Percentiles rank a stretch among this genome's conserved stretches.
Evolutionary conservation across 1,284 basidiomycete species (phyloP).

Genomic region (Uromyces viciae-fabae): DNA sequence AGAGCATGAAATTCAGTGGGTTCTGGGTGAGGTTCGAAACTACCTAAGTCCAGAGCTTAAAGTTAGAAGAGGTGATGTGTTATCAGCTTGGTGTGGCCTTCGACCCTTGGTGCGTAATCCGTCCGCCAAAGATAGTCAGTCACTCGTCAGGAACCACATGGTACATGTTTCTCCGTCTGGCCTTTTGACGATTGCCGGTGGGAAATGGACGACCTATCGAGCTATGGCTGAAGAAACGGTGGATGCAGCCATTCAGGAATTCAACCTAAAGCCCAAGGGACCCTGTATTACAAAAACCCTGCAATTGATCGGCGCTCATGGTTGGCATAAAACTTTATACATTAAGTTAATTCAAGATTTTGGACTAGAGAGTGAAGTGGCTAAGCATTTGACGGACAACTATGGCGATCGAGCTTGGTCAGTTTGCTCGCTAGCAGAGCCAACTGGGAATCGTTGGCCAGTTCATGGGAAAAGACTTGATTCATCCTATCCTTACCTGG

Average conservation of each 20-base stretch:
- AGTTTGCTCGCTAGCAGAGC: conserved; percentile 74
- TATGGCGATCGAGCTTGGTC: conserved; percentile 97
- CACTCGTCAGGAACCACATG: conserved; percentile 89
- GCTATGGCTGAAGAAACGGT: conserved; percentile 96
- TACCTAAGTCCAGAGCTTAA: conserved; percentile 90
- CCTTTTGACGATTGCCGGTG: conserved; percentile 88
- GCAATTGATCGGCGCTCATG: conserved; percentile 85
- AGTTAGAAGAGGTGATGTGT: conserved; percentile 91
- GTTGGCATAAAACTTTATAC: conserved; percentile 94
- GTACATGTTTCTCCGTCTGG: conserved; percentile 78
- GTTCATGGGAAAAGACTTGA: conserved; percentile 75
- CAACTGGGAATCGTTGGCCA: conserved; percentile 77
- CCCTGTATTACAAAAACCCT: conserved; percentile 74
- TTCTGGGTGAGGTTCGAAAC: conserved; percentile 81
- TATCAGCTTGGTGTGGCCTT: conserved; percentile 89
- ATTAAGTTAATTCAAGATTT: conserved; percentile 84
- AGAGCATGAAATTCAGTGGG: conserved; percentile 95
- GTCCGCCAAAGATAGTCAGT: conserved; percentile 73
- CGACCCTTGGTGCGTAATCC: conserved; percentile 86
- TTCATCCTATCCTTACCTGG: conserved; percentile 79
- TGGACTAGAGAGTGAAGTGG: conserved; percentile 85
- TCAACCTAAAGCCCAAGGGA: conserved; percentile 62
- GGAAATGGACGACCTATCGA: conserved; percentile 97
- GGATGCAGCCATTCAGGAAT: conserved; percentile 78
- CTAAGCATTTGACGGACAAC: conserved; percentile 83